A percentile compares a stretch with the other conserved stretches of the same genome.
These are phyloP conservation scores for Jaltomata sinuosa DNA, from an alignment of 257 asterid genomes.

Conservation along the genomic window DNA sequence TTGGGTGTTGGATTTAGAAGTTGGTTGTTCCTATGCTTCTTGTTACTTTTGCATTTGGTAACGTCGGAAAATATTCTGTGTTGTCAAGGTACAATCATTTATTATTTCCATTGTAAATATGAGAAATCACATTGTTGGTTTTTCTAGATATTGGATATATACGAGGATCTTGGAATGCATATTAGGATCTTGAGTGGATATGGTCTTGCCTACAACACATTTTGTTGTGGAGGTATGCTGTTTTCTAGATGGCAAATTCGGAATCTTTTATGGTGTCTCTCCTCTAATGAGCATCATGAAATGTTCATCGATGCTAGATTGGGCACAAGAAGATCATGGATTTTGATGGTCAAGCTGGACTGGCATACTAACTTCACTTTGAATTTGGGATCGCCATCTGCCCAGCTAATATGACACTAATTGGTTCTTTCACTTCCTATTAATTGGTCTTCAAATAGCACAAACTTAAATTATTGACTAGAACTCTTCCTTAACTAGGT, in stretches of 20 bases:
- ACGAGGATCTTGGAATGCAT: conserved; percentile 72
- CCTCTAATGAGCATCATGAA: conserved; percentile 67
- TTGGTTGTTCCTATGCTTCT: neutral
- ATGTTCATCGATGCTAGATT: conserved; percentile 91
- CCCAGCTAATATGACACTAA: conserved; percentile 16
- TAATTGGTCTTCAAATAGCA: conserved; percentile 22
- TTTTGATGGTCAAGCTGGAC: conserved; percentile 71
- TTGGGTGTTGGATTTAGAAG: neutral
- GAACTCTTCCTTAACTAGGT: conserved; percentile 28
- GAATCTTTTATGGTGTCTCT: conserved; percentile 60
- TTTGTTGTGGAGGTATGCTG: conserved; percentile 82
- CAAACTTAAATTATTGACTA: conserved; percentile 12
- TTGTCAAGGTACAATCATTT: neutral
- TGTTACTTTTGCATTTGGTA: neutral
- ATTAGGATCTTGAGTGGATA: conserved; percentile 44
- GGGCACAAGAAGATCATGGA: conserved; percentile 77
- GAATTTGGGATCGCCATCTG: conserved; percentile 40
- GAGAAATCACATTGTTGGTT: conserved; percentile 32
- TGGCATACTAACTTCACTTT: conserved; percentile 36
- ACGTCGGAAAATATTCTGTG: neutral
- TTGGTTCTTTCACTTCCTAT: conserved; percentile 23
- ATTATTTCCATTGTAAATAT: conserved; percentile 21
- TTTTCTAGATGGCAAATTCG: conserved; percentile 57
- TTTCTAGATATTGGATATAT: conserved; percentile 70
- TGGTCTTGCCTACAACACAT: conserved; percentile 48